Base-by-base conservation (phyloP, 2,329 filamentous ascomycete genomes). In the Cadophora malorum region DNA sequence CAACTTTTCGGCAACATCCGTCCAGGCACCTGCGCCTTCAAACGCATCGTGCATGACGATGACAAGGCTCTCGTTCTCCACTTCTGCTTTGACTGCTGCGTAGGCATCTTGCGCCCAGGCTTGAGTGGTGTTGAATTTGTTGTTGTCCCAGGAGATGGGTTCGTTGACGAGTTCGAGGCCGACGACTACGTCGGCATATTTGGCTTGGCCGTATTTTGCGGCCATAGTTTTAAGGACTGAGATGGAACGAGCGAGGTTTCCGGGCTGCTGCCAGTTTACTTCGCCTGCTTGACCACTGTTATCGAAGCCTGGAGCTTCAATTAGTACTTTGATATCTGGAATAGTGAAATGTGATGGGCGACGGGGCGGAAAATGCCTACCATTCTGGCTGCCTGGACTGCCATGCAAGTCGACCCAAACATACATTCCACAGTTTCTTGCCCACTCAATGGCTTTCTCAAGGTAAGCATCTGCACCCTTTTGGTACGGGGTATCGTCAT, bases 391-490 rank as follows among this genome's bases (percentile, higher is more conserved):
- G 38, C 83, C 83, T 7, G 83, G 85, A 3, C 82, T 82, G 21
- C 84, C 85, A 75, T 88, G 86, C 9, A 86, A 80, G 70, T 88
- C 86, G 58, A 88, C 82, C 71, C 86, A 78, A 28, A 88, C 81
- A 73, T 86, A 84, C 64, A 87, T 74, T 1, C 81, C 81, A 0
- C 81, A 75, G 25, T 80, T 79, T 53, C 83, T 75, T 4, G 85
- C 83, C 85, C 86, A 88, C 25, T 82, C 82, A 59, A 88, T 83
- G 31, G 85, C 85, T 49, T 80, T 79, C 58, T 87, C 84, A 12
- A 88, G 77, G 73, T 86, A 88, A 8, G 64, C 75, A 12, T 82
- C 82, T 10, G 84, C 83, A 6, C 84, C 84, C 64, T 78, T 72
- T 8, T 82, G 79, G 69, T 86, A 88, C 0, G 84, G 83, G 19